Percentiles rank a stretch among this genome's conserved stretches.
phyloP scores from a whole-genome alignment of 805 yeast species.

The Brettanomyces sp. region DNA sequence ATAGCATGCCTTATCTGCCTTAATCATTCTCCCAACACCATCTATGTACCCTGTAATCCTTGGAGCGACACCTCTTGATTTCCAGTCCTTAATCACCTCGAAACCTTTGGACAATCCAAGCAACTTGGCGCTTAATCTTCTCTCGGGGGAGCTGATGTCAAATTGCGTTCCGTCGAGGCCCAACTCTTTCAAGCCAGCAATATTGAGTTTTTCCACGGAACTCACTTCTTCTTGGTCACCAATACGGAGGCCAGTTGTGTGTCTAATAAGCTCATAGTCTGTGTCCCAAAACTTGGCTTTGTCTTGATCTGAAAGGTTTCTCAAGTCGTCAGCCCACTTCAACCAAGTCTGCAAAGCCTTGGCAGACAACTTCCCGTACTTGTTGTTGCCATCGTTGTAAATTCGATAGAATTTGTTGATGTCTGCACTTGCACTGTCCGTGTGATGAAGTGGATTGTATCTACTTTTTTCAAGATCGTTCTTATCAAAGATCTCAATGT shows the following conservation, averaged over 20 bases:
- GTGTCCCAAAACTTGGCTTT: slow-evolving; percentile 11
- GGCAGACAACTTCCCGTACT: slow-evolving; percentile 12
- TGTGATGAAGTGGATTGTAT: slow-evolving; percentile 11
- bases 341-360: slow-evolving; percentile 9
- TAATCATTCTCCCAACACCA: slow-evolving; percentile 12
- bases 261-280: slow-evolving; percentile 7
- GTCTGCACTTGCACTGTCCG: slow-evolving; percentile 17
- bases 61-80: slow-evolving; percentile 4
- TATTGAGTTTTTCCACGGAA: slow-evolving; percentile 7
- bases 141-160: slow-evolving; percentile 7
- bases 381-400: slow-evolving; percentile 10
- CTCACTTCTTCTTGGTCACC: slow-evolving; percentile 5
- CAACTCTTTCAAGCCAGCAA: slow-evolving; percentile 9
- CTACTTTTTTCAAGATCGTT: slow-evolving; percentile 2
- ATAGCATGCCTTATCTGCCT: slow-evolving; percentile 12
- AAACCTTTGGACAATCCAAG: slow-evolving; percentile 8
- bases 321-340: slow-evolving; percentile 12
- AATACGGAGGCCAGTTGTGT: slow-evolving; percentile 9
- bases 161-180: slow-evolving; percentile 14
- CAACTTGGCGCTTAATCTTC: slow-evolving; percentile 7
- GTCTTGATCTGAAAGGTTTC: slow-evolving; percentile 8
- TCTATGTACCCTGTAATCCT: slow-evolving; percentile 10
- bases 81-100: slow-evolving; percentile 9
- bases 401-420: slow-evolving; percentile 14
- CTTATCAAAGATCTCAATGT: slow-evolving; percentile 12